Evolutionary conservation across 306 rosid genomes (phyloP).

Genomic region (Medicago arabica): DNA sequence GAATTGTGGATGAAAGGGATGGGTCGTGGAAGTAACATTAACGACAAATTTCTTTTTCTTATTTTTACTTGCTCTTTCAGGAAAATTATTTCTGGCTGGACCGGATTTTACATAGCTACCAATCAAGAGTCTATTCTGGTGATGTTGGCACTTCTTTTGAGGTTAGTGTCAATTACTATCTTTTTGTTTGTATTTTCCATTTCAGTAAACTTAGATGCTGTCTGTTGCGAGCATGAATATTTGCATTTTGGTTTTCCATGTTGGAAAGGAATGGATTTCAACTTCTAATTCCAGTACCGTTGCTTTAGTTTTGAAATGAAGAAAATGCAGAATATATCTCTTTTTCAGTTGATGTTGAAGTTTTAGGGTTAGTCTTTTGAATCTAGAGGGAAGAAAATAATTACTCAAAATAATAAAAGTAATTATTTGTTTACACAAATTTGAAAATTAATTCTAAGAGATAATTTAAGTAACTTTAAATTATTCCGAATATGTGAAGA

Average conservation of each 20-base stretch:
- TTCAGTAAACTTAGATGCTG: conserved; percentile 15
- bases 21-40: conserved; percentile 35
- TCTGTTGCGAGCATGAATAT: conserved; percentile 11
- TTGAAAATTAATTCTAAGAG: conserved; percentile 1
- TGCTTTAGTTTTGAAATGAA: conserved; percentile 27
- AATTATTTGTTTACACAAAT: background rate
- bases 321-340: background rate
- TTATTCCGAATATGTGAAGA: background rate
- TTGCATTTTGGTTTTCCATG: conserved; percentile 37
- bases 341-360: conserved; percentile 23
- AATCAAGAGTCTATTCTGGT: conserved; percentile 85
- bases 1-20: conserved; percentile 39
- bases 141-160: conserved; percentile 78
- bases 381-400: background rate
- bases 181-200: conserved; percentile 40
- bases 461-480: background rate
- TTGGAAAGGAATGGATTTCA: conserved; percentile 10
- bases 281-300: conserved; percentile 24
- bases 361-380: background rate
- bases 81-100: conserved; percentile 97
- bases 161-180: conserved; percentile 57
- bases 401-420: background rate
- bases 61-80: conserved; percentile 60
- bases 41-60: conserved; percentile 39
- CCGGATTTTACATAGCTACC: conserved; percentile 90